Evolutionary conservation across 2,329 filamentous ascomycete species (phyloP).

Genomic region (Botryotinia calthae): DNA sequence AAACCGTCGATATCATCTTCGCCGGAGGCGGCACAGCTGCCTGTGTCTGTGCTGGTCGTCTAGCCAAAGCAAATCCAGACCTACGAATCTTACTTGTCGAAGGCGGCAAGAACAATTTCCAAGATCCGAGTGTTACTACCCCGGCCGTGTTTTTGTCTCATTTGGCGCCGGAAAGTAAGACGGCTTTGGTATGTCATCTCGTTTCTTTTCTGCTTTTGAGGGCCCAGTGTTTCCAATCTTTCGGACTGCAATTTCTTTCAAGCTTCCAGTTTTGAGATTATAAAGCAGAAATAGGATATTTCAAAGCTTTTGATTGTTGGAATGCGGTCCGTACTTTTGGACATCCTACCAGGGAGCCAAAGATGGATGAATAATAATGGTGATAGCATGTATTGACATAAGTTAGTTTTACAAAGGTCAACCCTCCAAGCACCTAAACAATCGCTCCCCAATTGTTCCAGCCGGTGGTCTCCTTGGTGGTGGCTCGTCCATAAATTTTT

Average conservation of each 20-base stretch:
- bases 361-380: neutral
- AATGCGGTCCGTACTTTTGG: neutral
- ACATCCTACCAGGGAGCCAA: neutral
- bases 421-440: slow-evolving; percentile 45
- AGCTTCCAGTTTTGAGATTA: neutral
- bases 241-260: neutral
- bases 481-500: slow-evolving; percentile 58
- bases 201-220: neutral
- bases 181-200: slow-evolving; percentile 38
- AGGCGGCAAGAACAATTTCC: slow-evolving; percentile 51
- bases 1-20: slow-evolving; percentile 52
- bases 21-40: slow-evolving; percentile 51
- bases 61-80: slow-evolving; percentile 50
- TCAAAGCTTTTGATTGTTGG: neutral
- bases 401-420: slow-evolving; percentile 51
- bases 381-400: neutral
- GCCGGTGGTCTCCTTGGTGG: slow-evolving; percentile 57
- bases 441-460: slow-evolving; percentile 45
- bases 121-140: slow-evolving; percentile 48
- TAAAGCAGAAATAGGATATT: neutral
- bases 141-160: slow-evolving; percentile 51
- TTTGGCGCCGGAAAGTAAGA: slow-evolving; percentile 49
- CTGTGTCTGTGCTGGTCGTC: slow-evolving; percentile 49
- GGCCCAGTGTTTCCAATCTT: neutral
- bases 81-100: slow-evolving; percentile 54